Evolutionary conservation across 768 basidiomycete species (phyloP).

Genomic region (Macrolepiota albuminosa): DNA sequence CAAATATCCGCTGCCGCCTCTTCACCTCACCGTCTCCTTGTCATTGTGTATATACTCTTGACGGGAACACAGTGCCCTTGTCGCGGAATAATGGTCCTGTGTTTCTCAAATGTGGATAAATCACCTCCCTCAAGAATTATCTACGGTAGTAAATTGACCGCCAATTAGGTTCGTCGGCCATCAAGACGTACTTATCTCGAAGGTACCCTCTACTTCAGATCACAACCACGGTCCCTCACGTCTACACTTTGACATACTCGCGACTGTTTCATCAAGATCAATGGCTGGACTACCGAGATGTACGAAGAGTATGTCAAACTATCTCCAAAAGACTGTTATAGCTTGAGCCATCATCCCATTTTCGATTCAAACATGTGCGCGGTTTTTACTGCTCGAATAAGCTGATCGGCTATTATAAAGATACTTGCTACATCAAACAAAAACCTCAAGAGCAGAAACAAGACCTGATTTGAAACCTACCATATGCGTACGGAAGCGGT

Average conservation of each 20-base stretch:
- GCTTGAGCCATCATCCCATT: background rate
- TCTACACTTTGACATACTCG: background rate
- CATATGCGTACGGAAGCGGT: background rate
- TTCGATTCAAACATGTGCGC: background rate
- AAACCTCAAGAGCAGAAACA: background rate
- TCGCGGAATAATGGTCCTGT: background rate
- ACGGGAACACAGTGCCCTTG: conserved; percentile 17
- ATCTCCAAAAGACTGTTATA: background rate
- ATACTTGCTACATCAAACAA: background rate
- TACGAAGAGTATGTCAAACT: background rate
- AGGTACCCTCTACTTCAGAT: background rate
- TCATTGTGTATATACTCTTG: conserved; percentile 18
- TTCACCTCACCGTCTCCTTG: background rate
- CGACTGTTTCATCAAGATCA: background rate
- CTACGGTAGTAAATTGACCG: background rate
- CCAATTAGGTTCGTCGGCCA: conserved; percentile 27
- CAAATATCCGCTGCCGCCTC: conserved; percentile 28
- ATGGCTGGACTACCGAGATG: background rate
- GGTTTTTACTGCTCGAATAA: background rate
- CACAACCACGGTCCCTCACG: background rate
- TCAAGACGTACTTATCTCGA: background rate
- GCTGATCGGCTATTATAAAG: background rate
- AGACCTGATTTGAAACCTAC: background rate
- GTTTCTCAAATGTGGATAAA: background rate
- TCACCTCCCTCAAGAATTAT: background rate